These are phyloP conservation scores for Curvularia sp. DNA, from an alignment of 2,329 filamentous ascomycete genomes.

Conservation along the genomic window DNA sequence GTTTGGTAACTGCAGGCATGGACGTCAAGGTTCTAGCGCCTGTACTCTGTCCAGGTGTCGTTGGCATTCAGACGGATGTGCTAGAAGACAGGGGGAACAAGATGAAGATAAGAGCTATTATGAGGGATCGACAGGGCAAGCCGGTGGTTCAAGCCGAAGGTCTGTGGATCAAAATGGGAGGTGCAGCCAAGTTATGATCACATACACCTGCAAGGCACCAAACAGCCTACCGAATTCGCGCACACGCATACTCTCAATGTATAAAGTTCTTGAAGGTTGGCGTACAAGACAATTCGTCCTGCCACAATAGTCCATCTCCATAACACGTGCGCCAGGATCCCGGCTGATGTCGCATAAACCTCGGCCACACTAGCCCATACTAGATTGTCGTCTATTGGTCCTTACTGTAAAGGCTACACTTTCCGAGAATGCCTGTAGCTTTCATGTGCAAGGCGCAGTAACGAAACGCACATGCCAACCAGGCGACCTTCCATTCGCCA, in stretches of 20 bases:
- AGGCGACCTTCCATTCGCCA: constrained; percentile 18
- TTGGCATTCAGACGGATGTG: constrained; percentile 35
- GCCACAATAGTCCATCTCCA: constrained; percentile 10
- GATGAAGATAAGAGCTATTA: constrained; percentile 31
- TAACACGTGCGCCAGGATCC: constrained; percentile 24
- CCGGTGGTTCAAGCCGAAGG: constrained; percentile 31
- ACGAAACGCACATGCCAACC: constrained; percentile 21
- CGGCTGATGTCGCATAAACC: constrained; percentile 14
- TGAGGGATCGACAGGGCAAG: constrained; percentile 34
- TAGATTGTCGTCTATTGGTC: constrained; percentile 14
- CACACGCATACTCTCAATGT: not conserved
- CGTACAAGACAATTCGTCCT: constrained; percentile 1
- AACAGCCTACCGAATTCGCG: not conserved
- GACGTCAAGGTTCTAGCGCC: constrained; percentile 32
- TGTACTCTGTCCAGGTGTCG: constrained; percentile 33
- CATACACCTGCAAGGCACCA: not conserved
- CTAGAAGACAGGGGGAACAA: constrained; percentile 29
- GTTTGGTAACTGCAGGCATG: constrained; percentile 31
- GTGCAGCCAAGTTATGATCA: constrained; percentile 26
- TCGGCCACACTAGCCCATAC: constrained; percentile 21
- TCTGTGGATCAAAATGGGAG: constrained; percentile 31
- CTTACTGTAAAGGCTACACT: constrained; percentile 19
- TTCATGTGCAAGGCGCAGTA: constrained; percentile 15
- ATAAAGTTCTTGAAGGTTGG: not conserved
- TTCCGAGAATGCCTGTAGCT: constrained; percentile 22